Percentiles rank a stretch among this genome's conserved stretches.
Evolutionary conservation across 2,329 filamentous ascomycete species (phyloP).

Genomic region (Colletotrichum truncatum): DNA sequence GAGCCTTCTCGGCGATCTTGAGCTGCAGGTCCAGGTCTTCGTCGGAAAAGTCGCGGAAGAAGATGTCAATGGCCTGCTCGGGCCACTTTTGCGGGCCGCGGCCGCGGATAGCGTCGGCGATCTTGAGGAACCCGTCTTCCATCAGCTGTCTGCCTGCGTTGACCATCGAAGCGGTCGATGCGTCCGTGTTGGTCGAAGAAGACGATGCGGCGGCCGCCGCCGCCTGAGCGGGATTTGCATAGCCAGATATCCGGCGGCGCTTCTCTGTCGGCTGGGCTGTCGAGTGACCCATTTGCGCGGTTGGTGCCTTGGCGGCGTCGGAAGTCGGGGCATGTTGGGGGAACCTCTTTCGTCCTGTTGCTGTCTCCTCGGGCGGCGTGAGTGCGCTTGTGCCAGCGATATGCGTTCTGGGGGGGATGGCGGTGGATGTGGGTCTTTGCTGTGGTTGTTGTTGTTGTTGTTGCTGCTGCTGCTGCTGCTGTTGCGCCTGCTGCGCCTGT

Average conservation of each 20-base stretch:
- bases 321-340: constrained; percentile 29
- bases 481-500: constrained; percentile 27
- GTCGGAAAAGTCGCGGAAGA: constrained; percentile 66
- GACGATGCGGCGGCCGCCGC: constrained; percentile 14
- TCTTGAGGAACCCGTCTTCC: constrained; percentile 46
- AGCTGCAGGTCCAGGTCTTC: constrained; percentile 68
- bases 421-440: constrained; percentile 43
- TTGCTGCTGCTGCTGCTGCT: constrained; percentile 30
- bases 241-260: constrained; percentile 44
- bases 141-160: constrained; percentile 36
- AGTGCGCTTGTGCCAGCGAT: constrained; percentile 54
- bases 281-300: constrained; percentile 27
- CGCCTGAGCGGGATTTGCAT: constrained; percentile 30
- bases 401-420: constrained; percentile 49
- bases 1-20: constrained; percentile 66
- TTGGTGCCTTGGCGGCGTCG: constrained; percentile 25
- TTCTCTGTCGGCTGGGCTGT: constrained; percentile 38
- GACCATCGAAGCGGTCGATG: constrained; percentile 30
- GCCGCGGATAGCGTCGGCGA: constrained; percentile 50
- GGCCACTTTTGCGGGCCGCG: constrained; percentile 58
- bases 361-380: constrained; percentile 64
- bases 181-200: constrained; percentile 41
- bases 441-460: constrained; percentile 29
- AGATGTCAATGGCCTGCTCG: constrained; percentile 66
- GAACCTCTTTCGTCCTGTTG: constrained; percentile 54